Conservation (phyloP, 805 yeast species). For the Metschnikowia cubensis region DNA sequence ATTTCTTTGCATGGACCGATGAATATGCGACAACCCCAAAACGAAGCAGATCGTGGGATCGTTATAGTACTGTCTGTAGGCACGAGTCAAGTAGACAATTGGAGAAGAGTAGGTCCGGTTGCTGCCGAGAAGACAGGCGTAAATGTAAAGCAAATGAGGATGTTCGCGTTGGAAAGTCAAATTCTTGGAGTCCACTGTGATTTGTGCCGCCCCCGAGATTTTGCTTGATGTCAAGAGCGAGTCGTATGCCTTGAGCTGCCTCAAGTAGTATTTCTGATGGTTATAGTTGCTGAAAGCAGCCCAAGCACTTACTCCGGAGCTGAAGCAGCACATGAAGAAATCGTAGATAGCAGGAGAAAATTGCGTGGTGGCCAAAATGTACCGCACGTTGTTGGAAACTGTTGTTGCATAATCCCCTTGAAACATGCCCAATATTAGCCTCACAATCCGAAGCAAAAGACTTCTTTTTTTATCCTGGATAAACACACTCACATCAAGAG, state of each 20-base stretch:
- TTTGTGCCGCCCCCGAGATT: constrained; percentile 76
- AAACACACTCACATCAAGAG: constrained; percentile 76
- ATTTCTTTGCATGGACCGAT: constrained; percentile 87
- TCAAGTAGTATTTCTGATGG: constrained; percentile 83
- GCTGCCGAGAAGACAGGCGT: constrained; percentile 75
- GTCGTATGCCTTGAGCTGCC: constrained; percentile 89
- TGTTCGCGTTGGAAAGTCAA: constrained; percentile 37
- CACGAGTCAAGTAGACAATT: constrained; percentile 68
- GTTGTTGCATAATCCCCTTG: constrained; percentile 48
- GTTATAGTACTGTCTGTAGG: constrained; percentile 59
- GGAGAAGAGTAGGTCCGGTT: constrained; percentile 83
- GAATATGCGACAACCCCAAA: constrained; percentile 77
- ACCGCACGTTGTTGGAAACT: constrained; percentile 57
- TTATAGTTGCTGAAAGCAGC: constrained; percentile 69
- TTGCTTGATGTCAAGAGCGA: constrained; percentile 49
- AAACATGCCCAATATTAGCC: constrained; percentile 52
- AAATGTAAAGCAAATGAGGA: constrained; percentile 72
- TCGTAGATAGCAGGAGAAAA: constrained; percentile 68
- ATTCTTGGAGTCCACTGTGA: constrained; percentile 50
- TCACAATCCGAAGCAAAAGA: constrained; percentile 58
- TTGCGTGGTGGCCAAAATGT: constrained; percentile 62
- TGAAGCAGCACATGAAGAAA: constrained; percentile 62
- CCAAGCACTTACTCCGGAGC: constrained; percentile 56
- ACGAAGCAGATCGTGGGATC: constrained; percentile 79
- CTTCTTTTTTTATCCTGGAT: constrained; percentile 58